These are phyloP conservation scores for Neonectria magnoliae DNA, from an alignment of 2,329 filamentous ascomycete genomes.

Conservation along the genomic window DNA sequence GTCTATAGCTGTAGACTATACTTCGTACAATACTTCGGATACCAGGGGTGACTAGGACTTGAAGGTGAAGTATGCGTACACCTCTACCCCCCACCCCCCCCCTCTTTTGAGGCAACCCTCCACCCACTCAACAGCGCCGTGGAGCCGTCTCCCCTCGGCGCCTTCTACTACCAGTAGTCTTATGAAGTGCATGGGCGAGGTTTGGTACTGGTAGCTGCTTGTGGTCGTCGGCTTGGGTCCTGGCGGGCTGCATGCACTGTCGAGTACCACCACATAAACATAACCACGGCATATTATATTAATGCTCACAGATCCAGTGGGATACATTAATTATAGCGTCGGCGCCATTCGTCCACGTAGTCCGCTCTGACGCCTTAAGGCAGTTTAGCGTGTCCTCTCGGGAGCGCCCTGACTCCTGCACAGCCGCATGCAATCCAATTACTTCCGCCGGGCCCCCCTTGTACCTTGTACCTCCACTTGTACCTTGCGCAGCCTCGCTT, in stretches of 20 bases:
- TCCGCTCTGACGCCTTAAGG: not conserved
- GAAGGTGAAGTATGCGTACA: too few relatives aligned
- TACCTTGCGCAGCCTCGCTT: constrained; percentile 7
- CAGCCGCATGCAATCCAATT: constrained; percentile 12
- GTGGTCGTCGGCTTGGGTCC: not conserved
- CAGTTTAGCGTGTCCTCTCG: constrained; percentile 22
- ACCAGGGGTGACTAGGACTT: too few relatives aligned
- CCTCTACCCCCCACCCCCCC: not conserved
- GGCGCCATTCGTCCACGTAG: too few relatives aligned
- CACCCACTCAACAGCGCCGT: not conserved
- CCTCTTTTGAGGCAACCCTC: not conserved
- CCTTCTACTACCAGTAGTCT: not conserved
- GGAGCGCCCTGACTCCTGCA: not conserved
- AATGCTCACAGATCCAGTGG: too few relatives aligned
- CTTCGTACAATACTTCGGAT: too few relatives aligned
- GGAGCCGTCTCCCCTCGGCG: not conserved
- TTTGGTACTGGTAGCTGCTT: not conserved
- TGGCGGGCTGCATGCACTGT: not conserved
- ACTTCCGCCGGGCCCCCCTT: not conserved
- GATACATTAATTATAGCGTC: too few relatives aligned
- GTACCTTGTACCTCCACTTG: not conserved
- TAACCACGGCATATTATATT: too few relatives aligned
- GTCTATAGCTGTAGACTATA: too few relatives aligned
- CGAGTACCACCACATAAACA: not conserved
- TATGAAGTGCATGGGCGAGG: not conserved